Evolutionary conservation across 345 rosid species (phyloP), one percentile per base, ranked within the genome.

Genomic region (Carallia brachiata): DNA sequence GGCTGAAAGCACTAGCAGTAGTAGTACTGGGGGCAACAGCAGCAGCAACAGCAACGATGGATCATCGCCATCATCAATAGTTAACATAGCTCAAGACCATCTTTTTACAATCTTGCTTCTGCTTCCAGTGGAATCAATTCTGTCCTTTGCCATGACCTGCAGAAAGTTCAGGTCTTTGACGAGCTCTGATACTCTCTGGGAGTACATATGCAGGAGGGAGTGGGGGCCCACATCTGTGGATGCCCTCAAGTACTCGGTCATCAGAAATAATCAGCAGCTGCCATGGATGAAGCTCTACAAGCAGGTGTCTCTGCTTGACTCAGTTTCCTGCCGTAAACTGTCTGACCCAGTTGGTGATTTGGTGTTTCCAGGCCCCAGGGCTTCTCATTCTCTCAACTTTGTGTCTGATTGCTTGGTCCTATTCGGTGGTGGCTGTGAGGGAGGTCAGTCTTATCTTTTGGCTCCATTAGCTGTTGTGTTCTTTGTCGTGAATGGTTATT

Each of bases 361-460:
- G 34, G 36, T 70, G 66, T 59, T 87, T 19, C 99, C 97, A 9
- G 68, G 73, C 65, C 90, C 93, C 19, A 85, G 99, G 68, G 99
- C 99, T 52, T 95, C 99, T 71, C 99, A 95, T 87, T 89, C 96
- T 68, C 90, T 95, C 83, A 87, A 90, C 68, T 90, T 91, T 62
- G 90, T 92, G 37, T 87, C 91, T 67, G 89, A 88, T 87, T 88
- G 87, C 83, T 74, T 95, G 79, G 86, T 91, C 71, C 65, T 95
- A 74, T 92, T 90, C 70, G 99, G 99, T 52, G 99, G 97, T 71
- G 99, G 99, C 68, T 78, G 87, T 72, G 93, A 92, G 82, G 99
- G 97, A 90, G 99, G 97, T 93, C 71, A 77, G 84, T 68, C 40
- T 59, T 39, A 52, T 40, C 15, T 50, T 34, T 53, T 34, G 28